These are phyloP conservation scores for Xylariomycetidae sp. DNA, from an alignment of 2,329 filamentous ascomycete genomes.

Conservation along the genomic window DNA sequence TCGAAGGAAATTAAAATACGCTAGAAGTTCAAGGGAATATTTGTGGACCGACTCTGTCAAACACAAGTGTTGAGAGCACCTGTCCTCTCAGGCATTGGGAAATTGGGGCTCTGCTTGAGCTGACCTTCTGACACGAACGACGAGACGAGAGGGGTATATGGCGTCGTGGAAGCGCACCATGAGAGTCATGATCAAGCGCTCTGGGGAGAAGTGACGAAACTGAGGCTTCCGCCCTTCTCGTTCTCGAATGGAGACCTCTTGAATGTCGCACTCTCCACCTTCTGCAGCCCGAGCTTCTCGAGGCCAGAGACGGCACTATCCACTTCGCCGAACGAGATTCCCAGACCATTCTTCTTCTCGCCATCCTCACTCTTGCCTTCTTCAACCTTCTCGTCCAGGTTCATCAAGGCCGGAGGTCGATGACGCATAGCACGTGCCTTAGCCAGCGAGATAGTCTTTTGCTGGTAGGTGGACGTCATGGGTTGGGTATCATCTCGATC, in stretches of 20 bases:
- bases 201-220: slow-evolving; percentile 21
- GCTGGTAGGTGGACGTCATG: slow-evolving; percentile 89
- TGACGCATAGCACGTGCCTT: slow-evolving; percentile 87
- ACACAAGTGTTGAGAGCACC: too few relatives aligned
- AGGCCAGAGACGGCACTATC: slow-evolving; percentile 34
- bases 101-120: too few relatives aligned
- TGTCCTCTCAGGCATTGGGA: too few relatives aligned
- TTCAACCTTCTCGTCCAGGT: slow-evolving; percentile 47
- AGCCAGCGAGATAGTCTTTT: slow-evolving; percentile 88
- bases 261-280: slow-evolving; percentile 27
- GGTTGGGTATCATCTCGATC: slow-evolving; percentile 78
- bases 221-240: slow-evolving; percentile 24
- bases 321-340: slow-evolving; percentile 34
- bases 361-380: slow-evolving; percentile 21
- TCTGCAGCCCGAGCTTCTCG: slow-evolving; percentile 30
- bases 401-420: slow-evolving; percentile 84
- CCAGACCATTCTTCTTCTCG: slow-evolving; percentile 31
- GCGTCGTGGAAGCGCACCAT: too few relatives aligned
- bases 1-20: too few relatives aligned
- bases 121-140: too few relatives aligned
- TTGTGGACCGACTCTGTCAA: too few relatives aligned
- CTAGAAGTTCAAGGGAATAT: too few relatives aligned
- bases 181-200: slow-evolving; percentile 25
- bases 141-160: too few relatives aligned
- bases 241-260: slow-evolving; percentile 27